Conservation (phyloP, 2,329 filamentous ascomycete genomes). For the Gremmenia infestans region DNA sequence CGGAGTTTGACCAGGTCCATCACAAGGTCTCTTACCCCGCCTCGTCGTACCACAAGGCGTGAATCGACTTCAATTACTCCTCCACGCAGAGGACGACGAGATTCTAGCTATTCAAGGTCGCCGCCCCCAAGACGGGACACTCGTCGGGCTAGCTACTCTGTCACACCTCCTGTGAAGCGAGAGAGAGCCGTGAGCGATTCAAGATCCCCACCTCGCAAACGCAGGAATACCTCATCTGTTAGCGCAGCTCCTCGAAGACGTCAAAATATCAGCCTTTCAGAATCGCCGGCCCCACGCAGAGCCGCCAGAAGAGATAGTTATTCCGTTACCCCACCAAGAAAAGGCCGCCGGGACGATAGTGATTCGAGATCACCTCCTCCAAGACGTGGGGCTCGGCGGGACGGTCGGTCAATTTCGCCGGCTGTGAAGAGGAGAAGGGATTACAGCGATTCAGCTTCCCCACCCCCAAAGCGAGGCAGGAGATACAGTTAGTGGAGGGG, state of each 20-base stretch:
- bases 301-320: constrained; percentile 9
- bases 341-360: constrained; percentile 14
- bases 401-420: constrained; percentile 24
- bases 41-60: constrained; percentile 10
- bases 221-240: constrained; percentile 25
- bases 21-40: constrained; percentile 20
- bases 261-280: constrained; percentile 16
- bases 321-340: constrained; percentile 15
- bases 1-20: constrained; percentile 27
- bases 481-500: constrained; percentile 20
- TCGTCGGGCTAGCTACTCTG: constrained; percentile 18
- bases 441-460: constrained; percentile 25
- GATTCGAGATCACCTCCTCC: constrained; percentile 20
- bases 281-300: constrained; percentile 16
- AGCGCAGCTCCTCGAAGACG: constrained; percentile 20
- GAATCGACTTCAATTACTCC: constrained; percentile 20
- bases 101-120: constrained; percentile 23
- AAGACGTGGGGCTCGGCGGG: constrained; percentile 9
- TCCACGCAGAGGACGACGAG: constrained; percentile 16
- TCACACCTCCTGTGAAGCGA: constrained; percentile 18
- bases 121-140: constrained; percentile 14
- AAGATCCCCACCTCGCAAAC: constrained; percentile 17
- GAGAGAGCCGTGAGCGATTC: constrained; percentile 15
- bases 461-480: constrained; percentile 27
- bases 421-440: constrained; percentile 26